Base-by-base conservation (phyloP, 2,329 filamentous ascomycete genomes). In the Fusarium concolor region DNA sequence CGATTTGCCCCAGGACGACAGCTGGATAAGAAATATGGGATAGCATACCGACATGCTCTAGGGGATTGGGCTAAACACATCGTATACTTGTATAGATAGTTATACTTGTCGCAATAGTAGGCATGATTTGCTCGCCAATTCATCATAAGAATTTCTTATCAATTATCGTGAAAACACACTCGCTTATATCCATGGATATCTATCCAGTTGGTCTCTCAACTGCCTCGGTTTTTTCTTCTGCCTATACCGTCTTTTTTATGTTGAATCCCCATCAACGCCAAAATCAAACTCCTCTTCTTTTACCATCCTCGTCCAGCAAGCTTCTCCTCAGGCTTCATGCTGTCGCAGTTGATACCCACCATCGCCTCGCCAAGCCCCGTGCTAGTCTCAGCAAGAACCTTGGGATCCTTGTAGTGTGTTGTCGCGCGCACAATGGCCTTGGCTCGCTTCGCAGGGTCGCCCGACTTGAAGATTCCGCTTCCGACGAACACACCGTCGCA, bases 401-500 rank as follows among this genome's bases (percentile, higher is more conserved):
- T 90, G 38, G 94, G 83, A 77, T 98, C 94, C 72, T 89, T 90
- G 84, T 86, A 98, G 82, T 98, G 93, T 10, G 95, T 97, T 2
- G 93, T 93, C 26, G 96, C 96, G 77, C 94, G 91, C 53, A 99
- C 96, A 75, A 99, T 98, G 37, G 96, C 96, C 84, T 90, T 93
- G 15, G 96, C 96, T 63, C 96, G 86, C 89, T 95, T 93, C 43
- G 90, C 89, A 22, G 96, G 92, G 80, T 98, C 91, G 18, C 95
- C 95, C 7, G 89, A 93, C 88, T 98, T 98, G 88, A 99, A 99
- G 80, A 98, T 98, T 28, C 96, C 96, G 59, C 90, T 94, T 28
- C 96, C 96, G 35, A 99, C 96, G 77, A 99, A 99, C 35, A 99
- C 96, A 60, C 96, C 96, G 76, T 99, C 96, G 77, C 96, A 98